Conservation (phyloP, 305 asterid species). For the Striga hermonthica region DNA sequence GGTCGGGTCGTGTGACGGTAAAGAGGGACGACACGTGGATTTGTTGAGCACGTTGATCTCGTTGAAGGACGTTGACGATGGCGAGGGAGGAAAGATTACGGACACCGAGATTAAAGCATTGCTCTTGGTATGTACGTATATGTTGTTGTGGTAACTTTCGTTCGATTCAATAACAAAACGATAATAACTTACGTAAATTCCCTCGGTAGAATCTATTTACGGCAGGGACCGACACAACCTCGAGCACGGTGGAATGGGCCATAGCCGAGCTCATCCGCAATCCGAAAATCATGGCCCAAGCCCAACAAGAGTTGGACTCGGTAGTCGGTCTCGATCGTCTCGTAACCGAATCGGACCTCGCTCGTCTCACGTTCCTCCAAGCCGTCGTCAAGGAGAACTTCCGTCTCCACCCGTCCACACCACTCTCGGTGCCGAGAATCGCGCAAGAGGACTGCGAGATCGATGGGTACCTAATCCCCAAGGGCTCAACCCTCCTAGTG, state of each 20-base stretch:
- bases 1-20: conserved; percentile 19
- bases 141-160: not conserved
- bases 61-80: conserved; percentile 41
- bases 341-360: not conserved
- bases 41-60: conserved; percentile 48
- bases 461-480: not conserved
- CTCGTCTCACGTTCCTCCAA: not conserved
- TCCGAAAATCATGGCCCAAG: not conserved
- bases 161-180: too few relatives aligned
- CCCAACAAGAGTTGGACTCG: conserved; percentile 7
- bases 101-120: conserved; percentile 48
- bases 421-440: not conserved
- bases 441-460: not conserved
- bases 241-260: not conserved
- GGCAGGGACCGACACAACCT: not conserved
- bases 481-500: conserved; percentile 4
- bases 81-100: conserved; percentile 38
- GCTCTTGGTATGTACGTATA: conserved; percentile 40
- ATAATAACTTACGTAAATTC: too few relatives aligned
- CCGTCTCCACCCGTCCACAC: not conserved
- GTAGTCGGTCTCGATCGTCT: not conserved
- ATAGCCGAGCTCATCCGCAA: not conserved
- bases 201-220: not conserved
- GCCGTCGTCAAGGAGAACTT: not conserved
- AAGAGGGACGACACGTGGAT: conserved; percentile 35